phyloP scores from a whole-genome alignment of 352 stramenopile species.

The Globisporangium abappressorium region DNA sequence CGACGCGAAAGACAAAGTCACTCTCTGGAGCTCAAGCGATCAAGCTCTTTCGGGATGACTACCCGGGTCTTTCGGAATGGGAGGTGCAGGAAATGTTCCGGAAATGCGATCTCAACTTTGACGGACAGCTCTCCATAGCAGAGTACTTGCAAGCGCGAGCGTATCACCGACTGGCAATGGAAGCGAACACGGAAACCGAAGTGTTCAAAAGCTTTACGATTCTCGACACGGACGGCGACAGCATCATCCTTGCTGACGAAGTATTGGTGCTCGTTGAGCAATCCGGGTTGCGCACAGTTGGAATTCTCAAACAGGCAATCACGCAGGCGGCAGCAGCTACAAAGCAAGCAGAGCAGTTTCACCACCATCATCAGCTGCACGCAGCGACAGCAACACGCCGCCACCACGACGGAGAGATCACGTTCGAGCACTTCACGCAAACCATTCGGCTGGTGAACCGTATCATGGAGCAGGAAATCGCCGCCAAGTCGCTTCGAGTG shows the following conservation, averaged over 20 bases:
- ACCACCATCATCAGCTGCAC: background rate
- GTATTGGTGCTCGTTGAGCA: constrained; percentile 52
- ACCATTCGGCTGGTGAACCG: constrained; percentile 67
- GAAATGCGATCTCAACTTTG: constrained; percentile 57
- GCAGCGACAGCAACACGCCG: background rate
- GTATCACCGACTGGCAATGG: constrained; percentile 50
- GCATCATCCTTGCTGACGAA: constrained; percentile 47
- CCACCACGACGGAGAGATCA: constrained; percentile 53
- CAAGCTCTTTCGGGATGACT: constrained; percentile 65
- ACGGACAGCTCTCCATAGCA: constrained; percentile 48
- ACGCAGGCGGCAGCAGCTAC: constrained; percentile 44
- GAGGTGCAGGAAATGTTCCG: constrained; percentile 56
- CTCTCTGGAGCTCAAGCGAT: constrained; percentile 40
- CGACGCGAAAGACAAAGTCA: constrained; percentile 11
- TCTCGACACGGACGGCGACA: constrained; percentile 57
- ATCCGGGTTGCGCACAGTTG: constrained; percentile 35
- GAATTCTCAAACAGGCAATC: constrained; percentile 50
- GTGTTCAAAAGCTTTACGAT: constrained; percentile 61
- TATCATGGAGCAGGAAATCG: constrained; percentile 59
- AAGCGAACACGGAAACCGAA: constrained; percentile 52
- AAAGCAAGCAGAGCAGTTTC: constrained; percentile 17
- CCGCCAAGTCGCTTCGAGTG: constrained; percentile 49
- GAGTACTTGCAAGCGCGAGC: constrained; percentile 62
- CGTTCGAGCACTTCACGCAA: constrained; percentile 52
- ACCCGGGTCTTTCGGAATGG: constrained; percentile 56